phyloP scores from a whole-genome alignment of 2,329 filamentous ascomycete genomes.

The Pestalotiopsis sp. region DNA sequence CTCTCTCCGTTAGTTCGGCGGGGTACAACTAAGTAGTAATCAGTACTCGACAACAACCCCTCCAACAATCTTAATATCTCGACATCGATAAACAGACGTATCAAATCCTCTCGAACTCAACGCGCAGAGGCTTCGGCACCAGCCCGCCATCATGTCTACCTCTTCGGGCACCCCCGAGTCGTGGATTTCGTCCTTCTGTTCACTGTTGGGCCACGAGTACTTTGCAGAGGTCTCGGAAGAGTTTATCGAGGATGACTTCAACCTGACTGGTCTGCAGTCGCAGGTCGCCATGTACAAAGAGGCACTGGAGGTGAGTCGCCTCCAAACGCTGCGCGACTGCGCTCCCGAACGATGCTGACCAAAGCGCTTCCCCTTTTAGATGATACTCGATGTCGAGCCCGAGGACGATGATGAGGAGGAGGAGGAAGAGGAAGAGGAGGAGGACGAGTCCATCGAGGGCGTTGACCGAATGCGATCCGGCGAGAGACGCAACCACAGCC shows the following conservation, averaged over 20 bases:
- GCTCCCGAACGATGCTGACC: constrained; percentile 15
- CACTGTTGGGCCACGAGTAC: constrained; percentile 94
- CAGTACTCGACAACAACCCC: background rate
- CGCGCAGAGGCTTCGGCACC: constrained; percentile 6
- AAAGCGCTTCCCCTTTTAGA: constrained; percentile 47
- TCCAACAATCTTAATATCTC: constrained; percentile 5
- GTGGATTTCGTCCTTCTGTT: constrained; percentile 98
- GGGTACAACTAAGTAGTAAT: constrained; percentile 2
- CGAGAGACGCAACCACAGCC: constrained; percentile 77
- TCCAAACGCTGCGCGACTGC: background rate
- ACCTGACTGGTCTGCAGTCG: constrained; percentile 90
- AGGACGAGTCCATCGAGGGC: constrained; percentile 70
- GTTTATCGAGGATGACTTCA: constrained; percentile 99
- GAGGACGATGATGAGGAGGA: constrained; percentile 91
- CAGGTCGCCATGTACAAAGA: constrained; percentile 99
- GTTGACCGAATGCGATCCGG: constrained; percentile 57
- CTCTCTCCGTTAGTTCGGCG: background rate
- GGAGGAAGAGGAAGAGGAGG: constrained; percentile 73
- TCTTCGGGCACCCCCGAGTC: constrained; percentile 74
- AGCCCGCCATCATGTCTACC: constrained; percentile 53
- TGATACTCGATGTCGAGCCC: constrained; percentile 98
- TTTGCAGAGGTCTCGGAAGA: constrained; percentile 99
- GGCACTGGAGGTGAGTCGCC: constrained; percentile 72
- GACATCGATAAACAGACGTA: constrained; percentile 5
- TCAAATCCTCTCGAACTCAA: background rate